phyloP scores from a whole-genome alignment of 352 stramenopile genomes.

The Pythium biforme region DNA sequence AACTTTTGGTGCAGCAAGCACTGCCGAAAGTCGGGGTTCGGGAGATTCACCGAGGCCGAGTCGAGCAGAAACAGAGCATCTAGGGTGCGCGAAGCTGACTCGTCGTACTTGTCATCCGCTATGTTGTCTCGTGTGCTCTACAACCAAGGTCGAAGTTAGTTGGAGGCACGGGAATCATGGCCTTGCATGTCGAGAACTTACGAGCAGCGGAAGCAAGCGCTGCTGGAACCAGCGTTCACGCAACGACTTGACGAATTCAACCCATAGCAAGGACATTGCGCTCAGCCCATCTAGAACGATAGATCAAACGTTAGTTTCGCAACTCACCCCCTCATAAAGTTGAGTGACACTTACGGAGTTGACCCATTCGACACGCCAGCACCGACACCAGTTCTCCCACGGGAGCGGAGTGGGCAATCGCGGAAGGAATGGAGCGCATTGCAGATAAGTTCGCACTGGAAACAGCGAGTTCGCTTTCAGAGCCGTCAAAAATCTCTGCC shows the following conservation, averaged over 20 bases:
- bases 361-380: conserved; percentile 61
- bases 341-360: conserved; percentile 48
- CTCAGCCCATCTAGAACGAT: conserved; percentile 57
- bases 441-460: not conserved
- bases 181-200: conserved; percentile 22
- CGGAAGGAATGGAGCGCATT: conserved; percentile 8
- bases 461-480: not conserved
- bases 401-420: conserved; percentile 43
- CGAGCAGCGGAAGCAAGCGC: conserved; percentile 69
- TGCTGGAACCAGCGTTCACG: conserved; percentile 70
- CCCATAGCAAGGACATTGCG: conserved; percentile 76
- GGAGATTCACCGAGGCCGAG: conserved; percentile 43
- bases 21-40: conserved; percentile 64
- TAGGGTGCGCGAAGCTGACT: conserved; percentile 17
- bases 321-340: not conserved
- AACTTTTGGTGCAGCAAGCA: conserved; percentile 81
- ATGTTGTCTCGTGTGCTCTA: conserved; percentile 13
- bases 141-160: not conserved
- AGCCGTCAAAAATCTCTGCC: conserved; percentile 49
- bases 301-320: conserved; percentile 12
- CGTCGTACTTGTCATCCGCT: conserved; percentile 18
- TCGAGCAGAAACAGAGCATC: conserved; percentile 58
- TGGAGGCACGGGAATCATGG: not conserved
- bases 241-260: conserved; percentile 80
- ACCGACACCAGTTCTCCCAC: conserved; percentile 72